Percentiles rank a stretch among this genome's conserved stretches.
phyloP scores from a whole-genome alignment of 106 monocot genomes.

The Chionographis japonica region DNA sequence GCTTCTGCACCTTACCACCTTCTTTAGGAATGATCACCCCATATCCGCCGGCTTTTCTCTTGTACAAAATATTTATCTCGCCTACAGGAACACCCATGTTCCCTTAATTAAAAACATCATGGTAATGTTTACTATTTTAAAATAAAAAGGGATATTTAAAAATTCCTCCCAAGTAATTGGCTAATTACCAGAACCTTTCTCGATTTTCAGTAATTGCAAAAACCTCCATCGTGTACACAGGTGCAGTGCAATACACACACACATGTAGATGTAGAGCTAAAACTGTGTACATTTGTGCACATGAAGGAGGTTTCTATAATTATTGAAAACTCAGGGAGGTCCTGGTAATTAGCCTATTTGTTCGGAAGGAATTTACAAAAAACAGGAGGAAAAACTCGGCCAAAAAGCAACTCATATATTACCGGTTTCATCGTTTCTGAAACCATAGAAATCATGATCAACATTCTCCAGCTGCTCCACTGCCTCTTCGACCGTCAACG shows the following conservation, averaged over 20 bases:
- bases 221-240: too few species aligned
- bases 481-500: slow-evolving; percentile 74
- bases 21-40: slow-evolving; percentile 83
- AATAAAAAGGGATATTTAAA: too few species aligned
- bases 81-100: slow-evolving; percentile 27
- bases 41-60: slow-evolving; percentile 85
- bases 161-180: too few species aligned
- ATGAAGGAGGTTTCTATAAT: too few species aligned
- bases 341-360: too few species aligned
- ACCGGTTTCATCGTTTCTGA: slow-evolving; percentile 90
- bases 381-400: background rate
- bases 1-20: slow-evolving; percentile 43
- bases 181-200: too few species aligned
- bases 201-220: too few species aligned
- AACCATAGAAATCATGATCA: slow-evolving; percentile 89
- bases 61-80: slow-evolving; percentile 92
- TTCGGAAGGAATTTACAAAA: background rate
- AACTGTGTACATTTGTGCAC: too few species aligned
- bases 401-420: background rate
- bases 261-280: too few species aligned
- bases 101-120: background rate
- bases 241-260: too few species aligned
- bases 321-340: too few species aligned
- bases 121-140: too few species aligned
- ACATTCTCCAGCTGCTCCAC: slow-evolving; percentile 84